Evolutionary conservation across 768 basidiomycete genomes (phyloP).

Genomic region (Holtermannia corniformis): DNA sequence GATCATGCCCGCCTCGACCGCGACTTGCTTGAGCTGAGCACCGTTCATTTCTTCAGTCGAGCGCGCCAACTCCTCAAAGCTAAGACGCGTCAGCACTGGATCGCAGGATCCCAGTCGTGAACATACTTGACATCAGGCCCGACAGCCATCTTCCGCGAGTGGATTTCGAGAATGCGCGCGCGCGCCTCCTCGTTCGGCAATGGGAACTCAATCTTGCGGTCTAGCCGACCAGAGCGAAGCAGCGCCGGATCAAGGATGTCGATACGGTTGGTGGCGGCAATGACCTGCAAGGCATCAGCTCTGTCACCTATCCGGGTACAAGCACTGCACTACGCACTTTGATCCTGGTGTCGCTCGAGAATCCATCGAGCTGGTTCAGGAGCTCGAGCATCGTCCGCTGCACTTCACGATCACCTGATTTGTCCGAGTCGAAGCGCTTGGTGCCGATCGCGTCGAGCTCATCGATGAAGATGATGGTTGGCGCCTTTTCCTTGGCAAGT

Average conservation of each 20-base stretch:
- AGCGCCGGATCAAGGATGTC: constrained; percentile 97
- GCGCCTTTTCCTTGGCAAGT: constrained; percentile 94
- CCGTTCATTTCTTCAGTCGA: constrained; percentile 97
- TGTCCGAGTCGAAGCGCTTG: constrained; percentile 96
- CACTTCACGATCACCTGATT: constrained; percentile 98
- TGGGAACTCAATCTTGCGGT: constrained; percentile 98
- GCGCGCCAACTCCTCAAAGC: constrained; percentile 86
- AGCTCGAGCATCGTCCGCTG: constrained; percentile 99
- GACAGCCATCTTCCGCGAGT: constrained; percentile 90
- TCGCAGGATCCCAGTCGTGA: not conserved
- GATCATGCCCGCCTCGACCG: constrained; percentile 99
- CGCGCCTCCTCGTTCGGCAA: constrained; percentile 93
- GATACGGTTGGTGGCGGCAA: constrained; percentile 96
- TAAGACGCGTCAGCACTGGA: not conserved
- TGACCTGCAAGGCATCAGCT: constrained; percentile 56
- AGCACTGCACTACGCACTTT: constrained; percentile 52
- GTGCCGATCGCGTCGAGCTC: constrained; percentile 98
- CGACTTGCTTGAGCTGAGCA: constrained; percentile 73
- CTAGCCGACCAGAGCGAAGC: constrained; percentile 93
- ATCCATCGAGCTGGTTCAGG: constrained; percentile 95
- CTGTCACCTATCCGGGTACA: not conserved
- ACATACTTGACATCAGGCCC: constrained; percentile 66
- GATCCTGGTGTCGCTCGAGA: constrained; percentile 92
- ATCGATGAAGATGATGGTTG: constrained; percentile 98
- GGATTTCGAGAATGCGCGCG: constrained; percentile 90